Evolutionary conservation across 176 grass and related monocot genomes (phyloP), one percentile per base, ranked within the genome.

Genomic region (Ampelocalamus luodianensis): DNA sequence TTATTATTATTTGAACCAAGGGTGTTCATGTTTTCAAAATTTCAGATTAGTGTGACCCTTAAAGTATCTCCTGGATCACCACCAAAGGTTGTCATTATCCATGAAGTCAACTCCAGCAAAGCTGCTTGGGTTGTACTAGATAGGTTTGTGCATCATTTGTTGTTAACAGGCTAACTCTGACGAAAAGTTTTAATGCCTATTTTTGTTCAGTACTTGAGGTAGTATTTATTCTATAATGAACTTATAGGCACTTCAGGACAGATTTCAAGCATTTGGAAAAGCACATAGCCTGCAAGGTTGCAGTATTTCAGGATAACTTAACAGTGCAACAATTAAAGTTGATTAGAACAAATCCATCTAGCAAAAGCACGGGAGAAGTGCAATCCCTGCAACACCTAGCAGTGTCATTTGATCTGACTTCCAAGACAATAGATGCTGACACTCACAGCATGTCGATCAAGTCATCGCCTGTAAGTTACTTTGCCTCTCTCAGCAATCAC

Each of bases 221-320:
- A 14, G 13, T 65, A 68, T 69, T 68, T 18, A 61, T 86, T 55
- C 46, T 65, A 48, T 59, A 56, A 61, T 61, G 6, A 67, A 34
- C 22, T 69, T 82, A 61, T 66, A 94, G 92, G 81, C 87, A 90
- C 82, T 88, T 94, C 78, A 85, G 89, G 18, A 89, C 69, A 73
- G 89, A 94, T 82, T 78, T 92, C 61, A 91, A 82, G 79, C 81
- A 89, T 69, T 87, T 91, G 44, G 68, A 87, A 81, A 94, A 94
- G 38, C 87, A 94, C 65, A 65, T 94, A 72, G 74, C 85, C 67
- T 94, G 92, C 90, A 94, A 92, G 60, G 74, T 94, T 65, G 92
- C 92, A 42, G 71, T 34, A 65, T 76, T 94, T 82, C 66, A 89
- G 63, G 89, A 94, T 66, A 59, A 72, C 65, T 81, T 92, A 75